These are phyloP conservation scores for Fomitopsis betulina DNA, from an alignment of 1,284 basidiomycete genomes.

Conservation along the genomic window DNA sequence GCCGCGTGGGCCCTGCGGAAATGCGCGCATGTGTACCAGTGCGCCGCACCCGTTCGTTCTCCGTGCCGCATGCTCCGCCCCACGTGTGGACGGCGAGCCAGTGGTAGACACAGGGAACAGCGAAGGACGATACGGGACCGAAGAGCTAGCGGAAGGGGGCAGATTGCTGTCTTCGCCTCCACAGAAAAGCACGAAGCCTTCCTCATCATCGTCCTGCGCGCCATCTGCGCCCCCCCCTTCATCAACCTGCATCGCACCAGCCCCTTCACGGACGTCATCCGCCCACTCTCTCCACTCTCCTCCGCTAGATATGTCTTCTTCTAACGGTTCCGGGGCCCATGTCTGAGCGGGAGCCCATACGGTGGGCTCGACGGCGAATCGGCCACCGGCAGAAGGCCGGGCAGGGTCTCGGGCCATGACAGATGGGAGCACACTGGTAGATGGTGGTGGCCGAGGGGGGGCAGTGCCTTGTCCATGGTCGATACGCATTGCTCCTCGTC, in stretches of 20 bases:
- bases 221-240: constrained; percentile 11
- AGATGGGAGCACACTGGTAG: constrained; percentile 4
- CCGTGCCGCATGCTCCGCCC: constrained; percentile 13
- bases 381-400: constrained; percentile 4
- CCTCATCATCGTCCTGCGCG: constrained; percentile 21
- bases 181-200: constrained; percentile 44
- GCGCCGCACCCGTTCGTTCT: constrained; percentile 55
- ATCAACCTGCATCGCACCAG: constrained; percentile 10
- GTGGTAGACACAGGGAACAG: constrained; percentile 25
- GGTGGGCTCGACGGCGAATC: constrained; percentile 21
- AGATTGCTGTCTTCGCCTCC: constrained; percentile 31
- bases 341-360: constrained; percentile 31
- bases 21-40: constrained; percentile 48
- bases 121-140: constrained; percentile 16
- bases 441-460: not conserved
- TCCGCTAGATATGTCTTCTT: constrained; percentile 19
- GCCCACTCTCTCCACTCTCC: constrained; percentile 21
- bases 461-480: constrained; percentile 35
- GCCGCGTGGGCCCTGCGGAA: constrained; percentile 42
- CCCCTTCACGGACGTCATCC: constrained; percentile 11
- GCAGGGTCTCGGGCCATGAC: not conserved
- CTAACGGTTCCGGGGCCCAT: constrained; percentile 12
- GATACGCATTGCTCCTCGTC: constrained; percentile 64
- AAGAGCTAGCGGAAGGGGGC: constrained; percentile 10
- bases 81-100: constrained; percentile 23